Base-by-base conservation (phyloP, 2,329 filamentous ascomycete species). In the Lithohypha guttulata region DNA sequence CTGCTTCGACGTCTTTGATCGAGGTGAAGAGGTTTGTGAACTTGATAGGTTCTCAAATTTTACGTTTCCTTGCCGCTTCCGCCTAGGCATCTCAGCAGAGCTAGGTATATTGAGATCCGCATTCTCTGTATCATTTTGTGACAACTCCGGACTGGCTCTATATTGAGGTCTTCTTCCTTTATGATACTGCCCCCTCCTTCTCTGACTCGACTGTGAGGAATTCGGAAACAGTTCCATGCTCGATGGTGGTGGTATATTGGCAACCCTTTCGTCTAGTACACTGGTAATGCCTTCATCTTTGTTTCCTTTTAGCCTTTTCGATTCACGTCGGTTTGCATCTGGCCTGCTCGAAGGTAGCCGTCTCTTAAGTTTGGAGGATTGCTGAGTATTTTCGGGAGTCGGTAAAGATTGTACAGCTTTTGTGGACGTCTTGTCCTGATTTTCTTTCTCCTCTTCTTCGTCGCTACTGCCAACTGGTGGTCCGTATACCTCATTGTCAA, bases 401-500 rank as follows among this genome's bases (percentile, higher is more conserved):
- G 26, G 35, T 13, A 39, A 22, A n/a, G n/a, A n/a, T n/a, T n/a
- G n/a, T 7, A 18, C 18, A 20, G 10, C 10, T 9, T 29, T 23
- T n/a, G 23, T 14, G 22, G n/a, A 9, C 18, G 26, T 20, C 13
- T 8, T 10, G 3, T 13, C 14, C 2, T 11, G 2, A 3, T 10
- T 13, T 23, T n/a, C 26, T 3, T 22, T 26, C 11, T 40, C 37
- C 4, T 40, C 37, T 6, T 40, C 37, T n/a, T n/a, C n/a, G n/a
- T n/a, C n/a, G n/a, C n/a, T n/a, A 13, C 37, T 40, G 29, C 37
- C 34, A 15, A 33, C 37, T 7, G 37, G 37, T 4, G 15, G 30
- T 11, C 23, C 23, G 29, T 15, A 17, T 19, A 40, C 23, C 10
- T 40, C 37, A 6, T 25, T 26, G 3, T 32, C 28, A 20, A 20